Evolutionary conservation across 2,329 filamentous ascomycete species (phyloP), one percentile per base, ranked within the genome.

Genomic region (Pyrenochaeta sp.): DNA sequence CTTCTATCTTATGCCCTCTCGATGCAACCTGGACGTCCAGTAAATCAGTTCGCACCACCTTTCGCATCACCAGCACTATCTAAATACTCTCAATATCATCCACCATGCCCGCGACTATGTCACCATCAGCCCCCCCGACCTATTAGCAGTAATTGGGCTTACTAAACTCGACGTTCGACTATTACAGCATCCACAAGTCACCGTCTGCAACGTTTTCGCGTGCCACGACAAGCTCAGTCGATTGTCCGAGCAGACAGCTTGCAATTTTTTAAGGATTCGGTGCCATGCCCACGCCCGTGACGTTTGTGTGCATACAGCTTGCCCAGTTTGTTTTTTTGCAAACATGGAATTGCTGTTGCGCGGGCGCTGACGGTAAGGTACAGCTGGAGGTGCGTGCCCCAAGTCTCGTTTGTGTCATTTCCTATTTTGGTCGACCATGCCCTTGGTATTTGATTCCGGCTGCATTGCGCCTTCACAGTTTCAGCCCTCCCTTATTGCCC

Each of bases 1-100:
- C 74, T 76, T 74, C 71, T 76, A 76, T 74, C 67, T 71, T 63
- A 68, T 71, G 66, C 67, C 69, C 61, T 66, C 68, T 63, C 70
- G 71, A 72, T 73, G 66, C 66, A 65, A 60, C 67, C 64, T 61
- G 71, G 70, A 68, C 69, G 58, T 72, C 67, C 70, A 68, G 66
- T 66, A 70, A n/a, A 69, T 68, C 69, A 73, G 65, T 72, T 64
- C 60, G 67, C 73, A 74, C 60, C 64, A 69, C 60, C 59, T 65
- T 57, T 66, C 71, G 61, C 72, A 66, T 68, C 63, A 61, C 57
- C 70, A 71, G 51, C 67, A 69, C 63, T 70, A 58, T 70, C 62
- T 72, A 68, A 67, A 68, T 71, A 72, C 63, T 67, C 58, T 64
- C 61, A 71, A 64, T 69, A 64, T 67, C 68, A 67, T 68, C 57